Evolutionary conservation across 1,284 basidiomycete genomes (phyloP), one percentile per base, ranked within the genome.

Genomic region (Puccinia novopanici): DNA sequence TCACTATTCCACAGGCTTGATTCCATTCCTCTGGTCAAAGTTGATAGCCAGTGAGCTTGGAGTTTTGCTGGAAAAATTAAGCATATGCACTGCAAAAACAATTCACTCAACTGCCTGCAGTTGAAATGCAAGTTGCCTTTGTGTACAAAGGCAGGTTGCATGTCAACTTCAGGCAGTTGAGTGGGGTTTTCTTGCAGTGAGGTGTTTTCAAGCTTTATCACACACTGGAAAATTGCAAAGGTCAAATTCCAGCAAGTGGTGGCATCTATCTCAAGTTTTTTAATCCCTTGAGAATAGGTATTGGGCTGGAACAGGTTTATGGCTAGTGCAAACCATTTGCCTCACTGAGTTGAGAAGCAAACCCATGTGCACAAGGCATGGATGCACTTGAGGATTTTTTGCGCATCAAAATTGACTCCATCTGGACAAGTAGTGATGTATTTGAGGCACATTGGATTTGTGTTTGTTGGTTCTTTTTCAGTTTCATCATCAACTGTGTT

Each of bases 231-330:
- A 40, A 68, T 68, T 3, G 1, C 0, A 15, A 5, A 68, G 0
- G 42, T 68, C 10, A n/a, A 68, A 27, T 68, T 68, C 67, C 67
- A 68, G 19, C 42, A 24, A 5, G 67, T 50, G 2, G 67, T n/a
- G 8, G 50, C 67, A 68, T 68, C 24, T 1, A 68, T 68, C 9
- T 68, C n/a, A 5, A 68, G 67, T 15, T n/a, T 24, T 6, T 15
- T 68, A 42, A 68, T 68, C n/a, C n/a, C n/a, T n/a, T n/a, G n/a
- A n/a, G n/a, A n/a, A n/a, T n/a, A n/a, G n/a, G n/a, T n/a, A n/a
- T n/a, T n/a, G n/a, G n/a, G n/a, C n/a, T n/a, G n/a, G n/a, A n/a
- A n/a, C n/a, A n/a, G n/a, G n/a, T n/a, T n/a, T n/a, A n/a, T n/a
- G n/a, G n/a, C n/a, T n/a, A n/a, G n/a, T n/a, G n/a, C n/a, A n/a